phyloP scores from a whole-genome alignment of 148 eudicot genomes.

The Diospyros kaki region DNA sequence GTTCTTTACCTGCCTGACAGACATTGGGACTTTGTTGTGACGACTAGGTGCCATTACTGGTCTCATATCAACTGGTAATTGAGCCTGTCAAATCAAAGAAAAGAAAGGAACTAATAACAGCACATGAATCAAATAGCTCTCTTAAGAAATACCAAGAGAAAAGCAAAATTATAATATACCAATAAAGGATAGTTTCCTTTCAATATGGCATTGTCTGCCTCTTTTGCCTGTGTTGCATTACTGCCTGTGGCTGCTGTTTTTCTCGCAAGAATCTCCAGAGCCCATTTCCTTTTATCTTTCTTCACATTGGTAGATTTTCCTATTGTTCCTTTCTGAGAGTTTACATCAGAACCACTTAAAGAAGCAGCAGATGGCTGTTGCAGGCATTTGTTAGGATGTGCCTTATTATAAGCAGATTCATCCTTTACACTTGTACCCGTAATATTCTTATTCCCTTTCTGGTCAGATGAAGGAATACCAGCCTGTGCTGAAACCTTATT shows the following conservation, averaged over 20 bases:
- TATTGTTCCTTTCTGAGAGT: constrained; percentile 27
- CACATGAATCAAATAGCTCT: constrained; percentile 7
- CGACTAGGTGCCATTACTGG: constrained; percentile 72
- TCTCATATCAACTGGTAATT: constrained; percentile 79
- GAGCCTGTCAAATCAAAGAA: constrained; percentile 54
- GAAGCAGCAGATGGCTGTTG: constrained; percentile 24
- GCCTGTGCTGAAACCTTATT: constrained; percentile 21
- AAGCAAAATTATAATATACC: constrained; percentile 39
- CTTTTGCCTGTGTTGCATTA: constrained; percentile 33
- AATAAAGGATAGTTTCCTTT: constrained; percentile 76
- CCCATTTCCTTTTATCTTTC: constrained; percentile 87
- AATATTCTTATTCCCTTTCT: constrained; percentile 25
- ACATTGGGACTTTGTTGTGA: constrained; percentile 70
- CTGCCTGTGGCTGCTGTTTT: constrained; percentile 47
- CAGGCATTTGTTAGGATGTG: constrained; percentile 20
- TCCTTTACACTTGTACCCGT: constrained; percentile 22
- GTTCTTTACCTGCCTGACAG: constrained; percentile 78
- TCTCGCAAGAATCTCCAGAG: constrained; percentile 83
- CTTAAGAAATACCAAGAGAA: constrained; percentile 11
- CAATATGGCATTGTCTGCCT: constrained; percentile 51
- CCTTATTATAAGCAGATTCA: constrained; percentile 32
- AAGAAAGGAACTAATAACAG: constrained; percentile 9
- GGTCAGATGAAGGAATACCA: constrained; percentile 20
- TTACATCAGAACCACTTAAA: constrained; percentile 13
- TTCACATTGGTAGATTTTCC: constrained; percentile 41